phyloP scores from a whole-genome alignment of 805 yeast genomes.

The Suhomyces emberorum region DNA sequence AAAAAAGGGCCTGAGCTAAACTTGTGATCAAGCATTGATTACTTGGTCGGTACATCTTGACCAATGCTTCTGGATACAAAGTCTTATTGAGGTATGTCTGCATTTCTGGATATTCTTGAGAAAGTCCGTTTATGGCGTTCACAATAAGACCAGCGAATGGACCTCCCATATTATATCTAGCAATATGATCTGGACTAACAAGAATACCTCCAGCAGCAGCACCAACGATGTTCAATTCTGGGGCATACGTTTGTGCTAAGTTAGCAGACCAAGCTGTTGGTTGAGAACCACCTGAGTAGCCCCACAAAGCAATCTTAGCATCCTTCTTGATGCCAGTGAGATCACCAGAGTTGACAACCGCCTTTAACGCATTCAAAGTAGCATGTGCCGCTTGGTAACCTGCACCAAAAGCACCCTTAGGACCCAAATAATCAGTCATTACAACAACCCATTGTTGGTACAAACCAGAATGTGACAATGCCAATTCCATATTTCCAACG shows the following conservation, averaged over 20 bases:
- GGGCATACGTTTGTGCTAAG: slow-evolving; percentile 35
- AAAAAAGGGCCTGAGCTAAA: background rate
- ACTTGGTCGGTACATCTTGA: background rate
- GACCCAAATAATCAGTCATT: slow-evolving; percentile 36
- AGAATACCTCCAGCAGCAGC: slow-evolving; percentile 37
- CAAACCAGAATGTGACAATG: slow-evolving; percentile 11
- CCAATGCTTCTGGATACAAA: slow-evolving; percentile 1
- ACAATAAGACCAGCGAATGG: slow-evolving; percentile 29
- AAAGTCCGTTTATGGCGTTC: slow-evolving; percentile 27
- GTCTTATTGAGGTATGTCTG: slow-evolving; percentile 2
- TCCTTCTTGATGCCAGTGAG: slow-evolving; percentile 17
- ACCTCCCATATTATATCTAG: slow-evolving; percentile 22
- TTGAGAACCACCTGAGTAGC: slow-evolving; percentile 39
- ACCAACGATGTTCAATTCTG: slow-evolving; percentile 29
- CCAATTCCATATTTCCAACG: slow-evolving; percentile 15
- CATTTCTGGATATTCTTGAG: slow-evolving; percentile 29
- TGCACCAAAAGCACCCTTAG: slow-evolving; percentile 28
- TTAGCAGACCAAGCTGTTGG: slow-evolving; percentile 39
- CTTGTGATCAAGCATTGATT: background rate
- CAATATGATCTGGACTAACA: slow-evolving; percentile 30
- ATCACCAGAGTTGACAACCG: slow-evolving; percentile 16
- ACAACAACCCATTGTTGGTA: slow-evolving; percentile 32
- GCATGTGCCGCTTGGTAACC: slow-evolving; percentile 31
- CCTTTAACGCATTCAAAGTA: slow-evolving; percentile 30
- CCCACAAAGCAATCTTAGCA: slow-evolving; percentile 28